Conservation (phyloP, 257 asterid genomes). For the Solanum infundibuliforme region DNA sequence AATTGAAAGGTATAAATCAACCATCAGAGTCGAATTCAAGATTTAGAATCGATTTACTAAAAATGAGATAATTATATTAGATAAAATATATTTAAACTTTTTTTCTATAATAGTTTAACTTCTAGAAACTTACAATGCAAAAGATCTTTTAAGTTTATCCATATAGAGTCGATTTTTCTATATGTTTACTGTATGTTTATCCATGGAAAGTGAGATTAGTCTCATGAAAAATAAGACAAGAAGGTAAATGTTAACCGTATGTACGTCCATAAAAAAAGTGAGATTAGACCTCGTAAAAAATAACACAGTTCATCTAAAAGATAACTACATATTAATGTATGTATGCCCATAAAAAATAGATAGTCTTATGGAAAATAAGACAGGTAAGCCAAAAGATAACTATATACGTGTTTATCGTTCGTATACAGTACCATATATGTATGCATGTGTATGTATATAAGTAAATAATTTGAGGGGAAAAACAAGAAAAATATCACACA, state of each 20-base stretch:
- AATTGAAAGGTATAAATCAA: background rate
- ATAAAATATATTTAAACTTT: background rate
- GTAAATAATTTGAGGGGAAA: background rate
- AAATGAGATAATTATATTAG: background rate
- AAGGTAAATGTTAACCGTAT: background rate
- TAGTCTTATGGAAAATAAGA: background rate
- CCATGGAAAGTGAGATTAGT: background rate
- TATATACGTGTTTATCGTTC: background rate
- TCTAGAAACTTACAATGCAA: background rate
- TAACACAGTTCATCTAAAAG: background rate
- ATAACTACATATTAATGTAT: rapidly evolving
- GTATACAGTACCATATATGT: background rate
- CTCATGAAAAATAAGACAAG: background rate
- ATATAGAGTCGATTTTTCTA: no score
- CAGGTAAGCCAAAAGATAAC: background rate
- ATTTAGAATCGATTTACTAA: background rate
- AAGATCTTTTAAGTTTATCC: background rate
- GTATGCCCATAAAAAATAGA: background rate
- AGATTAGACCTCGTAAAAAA: background rate
- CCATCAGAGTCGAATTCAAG: background rate
- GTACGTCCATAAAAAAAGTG: background rate
- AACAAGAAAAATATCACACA: background rate
- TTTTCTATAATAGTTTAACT: background rate
- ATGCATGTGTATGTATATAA: no score
- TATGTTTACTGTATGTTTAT: background rate